phyloP scores from a whole-genome alignment of 2,329 filamentous ascomycete genomes.

The Colletotrichum costaricense region DNA sequence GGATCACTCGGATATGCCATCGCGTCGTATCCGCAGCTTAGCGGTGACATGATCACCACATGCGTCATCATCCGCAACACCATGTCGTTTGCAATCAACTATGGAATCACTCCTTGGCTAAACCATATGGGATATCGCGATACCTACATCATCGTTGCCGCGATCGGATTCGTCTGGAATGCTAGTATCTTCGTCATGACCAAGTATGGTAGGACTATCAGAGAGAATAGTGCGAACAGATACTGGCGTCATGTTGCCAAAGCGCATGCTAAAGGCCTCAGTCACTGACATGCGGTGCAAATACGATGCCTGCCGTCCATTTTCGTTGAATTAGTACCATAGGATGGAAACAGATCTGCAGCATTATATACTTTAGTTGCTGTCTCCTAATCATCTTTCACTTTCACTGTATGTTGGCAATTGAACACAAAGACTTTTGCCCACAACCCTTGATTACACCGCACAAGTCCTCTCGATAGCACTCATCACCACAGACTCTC shows the following conservation, averaged over 20 bases:
- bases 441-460: neutral
- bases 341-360: neutral
- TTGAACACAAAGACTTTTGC: too few species aligned
- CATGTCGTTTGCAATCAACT: conserved; percentile 46
- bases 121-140: conserved; percentile 50
- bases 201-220: conserved; percentile 57
- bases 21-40: conserved; percentile 44
- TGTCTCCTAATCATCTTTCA: too few species aligned
- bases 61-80: conserved; percentile 50
- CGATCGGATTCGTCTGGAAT: conserved; percentile 49
- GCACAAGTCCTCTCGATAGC: neutral
- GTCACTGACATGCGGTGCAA: conserved; percentile 13
- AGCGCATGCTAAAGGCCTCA: conserved; percentile 37
- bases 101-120: conserved; percentile 47
- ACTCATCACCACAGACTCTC: neutral
- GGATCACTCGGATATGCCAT: conserved; percentile 45
- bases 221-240: conserved; percentile 48
- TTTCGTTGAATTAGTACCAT: neutral
- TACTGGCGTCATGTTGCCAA: conserved; percentile 51
- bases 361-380: too few species aligned
- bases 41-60: conserved; percentile 44
- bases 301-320: neutral
- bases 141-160: conserved; percentile 50
- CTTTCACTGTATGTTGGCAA: too few species aligned
- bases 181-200: conserved; percentile 57